Percentiles rank a stretch among this genome's conserved stretches.
Conservation (phyloP, 768 basidiomycete species). For the Leccinum longicurvipes region DNA sequence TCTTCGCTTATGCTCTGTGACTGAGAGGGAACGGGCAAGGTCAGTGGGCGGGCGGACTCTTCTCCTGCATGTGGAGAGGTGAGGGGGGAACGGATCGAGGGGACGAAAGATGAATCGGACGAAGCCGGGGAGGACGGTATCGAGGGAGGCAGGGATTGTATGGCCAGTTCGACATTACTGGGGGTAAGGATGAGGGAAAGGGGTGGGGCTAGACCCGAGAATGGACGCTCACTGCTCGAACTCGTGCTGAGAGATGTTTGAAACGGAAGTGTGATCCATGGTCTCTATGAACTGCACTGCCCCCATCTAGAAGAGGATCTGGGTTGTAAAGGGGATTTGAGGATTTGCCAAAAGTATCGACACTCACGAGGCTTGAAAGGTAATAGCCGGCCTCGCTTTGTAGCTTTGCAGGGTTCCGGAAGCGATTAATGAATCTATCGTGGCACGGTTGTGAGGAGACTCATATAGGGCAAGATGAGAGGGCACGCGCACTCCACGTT, state of each 20-base stretch:
- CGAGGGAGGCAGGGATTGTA: slow-evolving; percentile 42
- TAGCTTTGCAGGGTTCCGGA: slow-evolving; percentile 83
- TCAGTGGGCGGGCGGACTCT: slow-evolving; percentile 81
- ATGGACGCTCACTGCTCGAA: slow-evolving; percentile 75
- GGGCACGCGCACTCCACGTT: slow-evolving; percentile 78
- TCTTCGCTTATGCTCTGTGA: slow-evolving; percentile 49
- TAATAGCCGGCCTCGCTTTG: slow-evolving; percentile 98
- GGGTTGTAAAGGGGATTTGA: slow-evolving; percentile 2
- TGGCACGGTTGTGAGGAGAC: neutral
- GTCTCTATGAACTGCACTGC: slow-evolving; percentile 97
- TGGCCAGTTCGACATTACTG: slow-evolving; percentile 60
- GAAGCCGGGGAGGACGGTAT: slow-evolving; percentile 31
- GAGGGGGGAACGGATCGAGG: slow-evolving; percentile 31
- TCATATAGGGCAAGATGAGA: neutral
- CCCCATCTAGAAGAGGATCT: slow-evolving; percentile 62
- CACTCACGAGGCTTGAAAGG: slow-evolving; percentile 83
- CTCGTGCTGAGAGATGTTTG: slow-evolving; percentile 90
- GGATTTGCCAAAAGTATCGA: neutral
- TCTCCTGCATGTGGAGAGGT: slow-evolving; percentile 68
- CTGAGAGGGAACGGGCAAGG: slow-evolving; percentile 50
- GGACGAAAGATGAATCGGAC: slow-evolving; percentile 36
- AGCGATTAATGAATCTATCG: slow-evolving; percentile 88
- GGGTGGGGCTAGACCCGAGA: neutral
- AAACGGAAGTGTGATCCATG: slow-evolving; percentile 93
- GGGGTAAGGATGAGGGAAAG: slow-evolving; percentile 2